Percentiles rank a stretch among this genome's conserved stretches.
Conservation (phyloP, 2,329 filamentous ascomycete species). For the Monilinia fructicola region DNA sequence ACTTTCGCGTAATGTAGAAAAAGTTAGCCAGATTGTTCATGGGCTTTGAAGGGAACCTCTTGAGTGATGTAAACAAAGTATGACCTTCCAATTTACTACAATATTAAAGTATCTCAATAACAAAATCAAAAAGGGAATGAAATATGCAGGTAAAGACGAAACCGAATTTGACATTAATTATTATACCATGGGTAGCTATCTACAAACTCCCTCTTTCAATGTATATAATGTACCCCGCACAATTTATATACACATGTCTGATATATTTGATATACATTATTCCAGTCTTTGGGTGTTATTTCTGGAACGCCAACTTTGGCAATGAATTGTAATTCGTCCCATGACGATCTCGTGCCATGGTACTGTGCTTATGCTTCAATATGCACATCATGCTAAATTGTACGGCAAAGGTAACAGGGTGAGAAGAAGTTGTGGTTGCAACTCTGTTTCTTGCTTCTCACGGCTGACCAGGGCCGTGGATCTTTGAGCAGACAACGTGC, state of each 20-base stretch:
- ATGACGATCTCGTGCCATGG: neutral
- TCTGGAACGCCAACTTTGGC: neutral
- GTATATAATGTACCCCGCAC: neutral
- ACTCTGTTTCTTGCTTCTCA: neutral
- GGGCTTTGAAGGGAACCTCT: neutral
- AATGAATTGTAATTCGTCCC: neutral
- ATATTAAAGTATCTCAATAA: neutral
- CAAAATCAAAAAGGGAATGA: neutral
- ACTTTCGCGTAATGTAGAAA: neutral
- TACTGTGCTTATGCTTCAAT: neutral
- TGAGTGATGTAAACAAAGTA: neutral
- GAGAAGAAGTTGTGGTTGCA: neutral
- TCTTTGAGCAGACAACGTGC: neutral
- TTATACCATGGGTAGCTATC: constrained; percentile 7
- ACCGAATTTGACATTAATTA: neutral
- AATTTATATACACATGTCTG: neutral
- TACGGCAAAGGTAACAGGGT: neutral
- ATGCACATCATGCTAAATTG: neutral
- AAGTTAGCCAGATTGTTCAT: neutral
- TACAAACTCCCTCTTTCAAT: neutral
- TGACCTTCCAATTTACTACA: neutral
- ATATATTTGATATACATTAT: neutral
- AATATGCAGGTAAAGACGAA: neutral
- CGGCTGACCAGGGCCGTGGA: neutral
- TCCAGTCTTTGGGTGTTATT: neutral